Evolutionary conservation across 441 rosid genomes (phyloP).

Genomic region (Capsella rubella): DNA sequence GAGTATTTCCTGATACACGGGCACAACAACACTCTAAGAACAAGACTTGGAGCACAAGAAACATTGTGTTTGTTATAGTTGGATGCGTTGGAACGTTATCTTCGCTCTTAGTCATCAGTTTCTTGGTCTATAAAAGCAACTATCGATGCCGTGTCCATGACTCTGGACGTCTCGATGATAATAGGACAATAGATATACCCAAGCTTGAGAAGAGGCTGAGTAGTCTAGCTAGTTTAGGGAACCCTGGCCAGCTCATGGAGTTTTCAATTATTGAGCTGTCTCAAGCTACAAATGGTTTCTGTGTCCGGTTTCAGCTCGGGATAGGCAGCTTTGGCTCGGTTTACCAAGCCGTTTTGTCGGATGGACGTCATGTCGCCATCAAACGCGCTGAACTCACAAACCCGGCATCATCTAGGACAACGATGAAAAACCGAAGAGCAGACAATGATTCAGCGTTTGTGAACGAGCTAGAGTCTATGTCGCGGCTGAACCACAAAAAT

Average conservation of each 20-base stretch:
- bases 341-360: slow-evolving; percentile 58
- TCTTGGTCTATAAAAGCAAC: slow-evolving; percentile 55
- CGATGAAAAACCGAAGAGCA: slow-evolving; percentile 46
- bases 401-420: slow-evolving; percentile 36
- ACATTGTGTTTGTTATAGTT: slow-evolving; percentile 60
- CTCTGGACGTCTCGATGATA: slow-evolving; percentile 67
- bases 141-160: slow-evolving; percentile 66
- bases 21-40: slow-evolving; percentile 6
- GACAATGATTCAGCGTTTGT: slow-evolving; percentile 73
- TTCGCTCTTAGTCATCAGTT: slow-evolving; percentile 49
- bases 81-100: slow-evolving; percentile 68
- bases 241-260: slow-evolving; percentile 62
- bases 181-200: slow-evolving; percentile 22
- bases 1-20: not conserved
- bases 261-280: slow-evolving; percentile 55
- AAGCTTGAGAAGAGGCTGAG: slow-evolving; percentile 68
- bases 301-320: slow-evolving; percentile 61
- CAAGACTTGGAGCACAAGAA: slow-evolving; percentile 47
- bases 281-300: slow-evolving; percentile 64
- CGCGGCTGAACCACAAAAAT: slow-evolving; percentile 78
- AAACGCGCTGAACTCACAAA: slow-evolving; percentile 68
- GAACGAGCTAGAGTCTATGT: slow-evolving; percentile 75
- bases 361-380: slow-evolving; percentile 73
- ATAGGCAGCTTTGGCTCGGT: slow-evolving; percentile 83
- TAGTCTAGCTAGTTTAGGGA: slow-evolving; percentile 70